A percentile compares a stretch with the other conserved stretches of the same genome.
Evolutionary conservation across 202 grass and related monocot genomes (phyloP).

Genomic region (Bolboschoenoplectus hybrid): DNA sequence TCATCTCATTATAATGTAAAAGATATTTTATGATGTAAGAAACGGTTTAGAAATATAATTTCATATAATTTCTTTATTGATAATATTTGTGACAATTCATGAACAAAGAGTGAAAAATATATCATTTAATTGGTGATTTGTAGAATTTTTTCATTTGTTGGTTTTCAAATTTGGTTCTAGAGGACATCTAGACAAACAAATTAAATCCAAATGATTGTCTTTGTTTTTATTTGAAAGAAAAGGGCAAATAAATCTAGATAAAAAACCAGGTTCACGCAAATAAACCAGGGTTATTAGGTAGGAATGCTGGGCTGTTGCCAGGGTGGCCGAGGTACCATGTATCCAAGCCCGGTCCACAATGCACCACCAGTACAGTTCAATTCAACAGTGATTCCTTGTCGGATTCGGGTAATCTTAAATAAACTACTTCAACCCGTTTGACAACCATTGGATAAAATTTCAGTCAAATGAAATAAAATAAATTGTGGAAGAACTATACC

Average conservation of each 20-base stretch:
- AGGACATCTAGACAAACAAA: background rate
- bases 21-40: too few species aligned
- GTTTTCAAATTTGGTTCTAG: background rate
- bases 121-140: too few species aligned
- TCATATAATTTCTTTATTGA: too few species aligned
- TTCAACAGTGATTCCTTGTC: background rate
- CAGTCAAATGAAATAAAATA: background rate
- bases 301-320: constrained; percentile 20
- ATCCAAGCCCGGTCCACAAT: constrained; percentile 18
- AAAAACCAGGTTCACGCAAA: background rate
- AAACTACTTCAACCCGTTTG: background rate
- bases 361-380: background rate
- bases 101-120: background rate
- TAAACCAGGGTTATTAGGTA: background rate
- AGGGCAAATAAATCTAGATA: background rate
- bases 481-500: background rate
- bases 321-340: background rate
- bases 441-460: background rate
- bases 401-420: background rate
- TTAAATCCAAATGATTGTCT: background rate
- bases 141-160: too few species aligned
- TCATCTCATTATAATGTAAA: too few species aligned
- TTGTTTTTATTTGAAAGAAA: background rate
- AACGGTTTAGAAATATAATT: too few species aligned
- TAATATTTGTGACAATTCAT: background rate